phyloP scores from a whole-genome alignment of 257 asterid genomes.

The Plectranthus barbatus region DNA sequence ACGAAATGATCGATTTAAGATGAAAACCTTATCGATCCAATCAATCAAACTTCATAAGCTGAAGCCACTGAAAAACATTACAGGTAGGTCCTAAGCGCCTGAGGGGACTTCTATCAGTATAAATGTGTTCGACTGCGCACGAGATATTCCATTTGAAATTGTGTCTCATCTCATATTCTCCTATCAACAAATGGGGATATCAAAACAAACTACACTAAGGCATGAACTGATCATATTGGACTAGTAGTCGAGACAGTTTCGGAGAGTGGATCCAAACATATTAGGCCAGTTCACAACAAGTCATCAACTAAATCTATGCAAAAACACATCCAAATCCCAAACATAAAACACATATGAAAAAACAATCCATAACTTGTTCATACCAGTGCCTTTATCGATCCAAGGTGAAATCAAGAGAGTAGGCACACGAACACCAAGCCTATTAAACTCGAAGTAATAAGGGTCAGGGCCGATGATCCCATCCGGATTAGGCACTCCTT shows the following conservation, averaged over 20 bases:
- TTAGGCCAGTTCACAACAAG: neutral
- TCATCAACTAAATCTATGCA: neutral
- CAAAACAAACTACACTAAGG: neutral
- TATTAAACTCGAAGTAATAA: conserved; percentile 61
- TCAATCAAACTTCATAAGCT: neutral
- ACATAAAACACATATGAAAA: neutral
- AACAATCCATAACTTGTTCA: conserved; percentile 18
- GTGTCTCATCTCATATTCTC: neutral
- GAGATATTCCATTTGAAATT: neutral
- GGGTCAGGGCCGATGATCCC: conserved; percentile 95
- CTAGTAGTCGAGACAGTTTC: neutral
- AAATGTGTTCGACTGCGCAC: neutral
- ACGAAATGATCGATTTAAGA: no score
- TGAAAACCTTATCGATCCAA: neutral
- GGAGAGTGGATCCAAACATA: no score
- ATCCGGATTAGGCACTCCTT: conserved; percentile 94
- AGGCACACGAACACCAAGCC: conserved; percentile 96
- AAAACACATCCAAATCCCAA: neutral
- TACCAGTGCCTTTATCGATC: conserved; percentile 87
- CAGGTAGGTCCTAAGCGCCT: no score
- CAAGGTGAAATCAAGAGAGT: conserved; percentile 83
- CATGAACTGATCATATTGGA: neutral
- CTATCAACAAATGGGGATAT: neutral
- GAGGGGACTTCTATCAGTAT: neutral
- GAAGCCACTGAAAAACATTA: neutral